Percentiles rank a stretch among this genome's conserved stretches.
Evolutionary conservation across 2,329 filamentous ascomycete genomes (phyloP).

Genomic region (Aciculosporium take): DNA sequence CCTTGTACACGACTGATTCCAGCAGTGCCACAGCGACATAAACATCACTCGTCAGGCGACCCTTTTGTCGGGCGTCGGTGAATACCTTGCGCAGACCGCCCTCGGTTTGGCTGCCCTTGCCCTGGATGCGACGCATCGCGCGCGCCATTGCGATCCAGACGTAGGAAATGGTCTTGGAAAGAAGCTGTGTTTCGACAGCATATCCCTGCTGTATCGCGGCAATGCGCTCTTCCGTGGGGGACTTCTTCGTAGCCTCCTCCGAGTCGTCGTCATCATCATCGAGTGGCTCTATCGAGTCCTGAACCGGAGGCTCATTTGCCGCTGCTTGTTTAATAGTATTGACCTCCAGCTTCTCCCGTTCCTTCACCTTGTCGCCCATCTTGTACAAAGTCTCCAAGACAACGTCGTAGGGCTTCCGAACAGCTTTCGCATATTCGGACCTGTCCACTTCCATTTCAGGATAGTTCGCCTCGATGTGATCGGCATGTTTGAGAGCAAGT

Average conservation of each 20-base stretch:
- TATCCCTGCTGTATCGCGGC: constrained; percentile 51
- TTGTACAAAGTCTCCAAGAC: constrained; percentile 80
- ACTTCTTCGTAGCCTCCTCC: constrained; percentile 26
- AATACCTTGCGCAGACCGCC: constrained; percentile 86
- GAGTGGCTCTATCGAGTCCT: constrained; percentile 27
- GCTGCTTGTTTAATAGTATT: constrained; percentile 41
- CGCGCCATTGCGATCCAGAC: constrained; percentile 92
- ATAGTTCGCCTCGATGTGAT: constrained; percentile 69
- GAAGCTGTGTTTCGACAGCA: constrained; percentile 55
- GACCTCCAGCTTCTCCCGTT: constrained; percentile 44
- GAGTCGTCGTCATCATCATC: constrained; percentile 41
- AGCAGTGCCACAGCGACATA: constrained; percentile 89
- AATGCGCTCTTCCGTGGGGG: constrained; percentile 50
- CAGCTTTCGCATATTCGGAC: constrained; percentile 60
- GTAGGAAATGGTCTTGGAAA: constrained; percentile 78
- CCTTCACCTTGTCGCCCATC: constrained; percentile 59
- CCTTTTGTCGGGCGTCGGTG: constrained; percentile 71
- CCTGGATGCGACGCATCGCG: constrained; percentile 86
- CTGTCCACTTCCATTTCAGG: constrained; percentile 66
- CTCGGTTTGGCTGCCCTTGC: constrained; percentile 48
- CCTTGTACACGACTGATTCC: constrained; percentile 92
- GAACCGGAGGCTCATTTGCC: constrained; percentile 21
- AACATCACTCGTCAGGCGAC: constrained; percentile 82
- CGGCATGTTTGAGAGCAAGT: constrained; percentile 76
- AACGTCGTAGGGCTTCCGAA: constrained; percentile 71